A percentile compares a stretch with the other conserved stretches of the same genome.
phyloP scores from a whole-genome alignment of 2,329 filamentous ascomycete genomes.

The Kalmusia sp. region DNA sequence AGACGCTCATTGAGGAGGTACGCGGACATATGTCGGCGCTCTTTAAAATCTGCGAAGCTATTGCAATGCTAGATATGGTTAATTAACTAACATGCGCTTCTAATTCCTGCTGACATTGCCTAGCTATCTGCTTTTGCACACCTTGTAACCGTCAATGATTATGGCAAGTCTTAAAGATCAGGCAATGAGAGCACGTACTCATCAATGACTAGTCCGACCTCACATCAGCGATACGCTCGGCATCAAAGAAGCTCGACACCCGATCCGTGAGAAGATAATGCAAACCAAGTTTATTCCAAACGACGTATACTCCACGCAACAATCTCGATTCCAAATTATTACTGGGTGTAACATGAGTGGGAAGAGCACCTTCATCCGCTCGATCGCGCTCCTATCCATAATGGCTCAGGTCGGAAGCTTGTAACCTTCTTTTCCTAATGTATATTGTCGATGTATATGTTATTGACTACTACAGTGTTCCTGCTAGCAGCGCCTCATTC shows the following conservation, averaged over 20 bases:
- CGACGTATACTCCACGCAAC: constrained; percentile 82
- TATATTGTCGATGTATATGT: constrained; percentile 22
- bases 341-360: constrained; percentile 98
- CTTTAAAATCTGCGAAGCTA: constrained; percentile 84
- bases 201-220: constrained; percentile 13
- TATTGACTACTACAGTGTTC: too few species aligned
- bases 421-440: constrained; percentile 16
- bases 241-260: constrained; percentile 77
- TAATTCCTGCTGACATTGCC: constrained; percentile 1
- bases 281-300: constrained; percentile 79
- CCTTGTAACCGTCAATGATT: constrained; percentile 71
- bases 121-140: constrained; percentile 56
- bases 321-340: constrained; percentile 87
- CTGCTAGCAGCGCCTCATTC: constrained; percentile 82
- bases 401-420: constrained; percentile 96
- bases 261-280: constrained; percentile 77
- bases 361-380: constrained; percentile 93
- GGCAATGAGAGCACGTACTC: too few species aligned
- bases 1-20: constrained; percentile 75
- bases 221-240: constrained; percentile 67
- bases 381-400: constrained; percentile 81
- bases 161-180: constrained; percentile 45
- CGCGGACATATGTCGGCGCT: constrained; percentile 73
- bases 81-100: background rate
- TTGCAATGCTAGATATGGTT: constrained; percentile 88